Evolutionary conservation across 23 red algal species (phyloP).

Genomic region (Cyanidiococcus yangmingshanensis): DNA sequence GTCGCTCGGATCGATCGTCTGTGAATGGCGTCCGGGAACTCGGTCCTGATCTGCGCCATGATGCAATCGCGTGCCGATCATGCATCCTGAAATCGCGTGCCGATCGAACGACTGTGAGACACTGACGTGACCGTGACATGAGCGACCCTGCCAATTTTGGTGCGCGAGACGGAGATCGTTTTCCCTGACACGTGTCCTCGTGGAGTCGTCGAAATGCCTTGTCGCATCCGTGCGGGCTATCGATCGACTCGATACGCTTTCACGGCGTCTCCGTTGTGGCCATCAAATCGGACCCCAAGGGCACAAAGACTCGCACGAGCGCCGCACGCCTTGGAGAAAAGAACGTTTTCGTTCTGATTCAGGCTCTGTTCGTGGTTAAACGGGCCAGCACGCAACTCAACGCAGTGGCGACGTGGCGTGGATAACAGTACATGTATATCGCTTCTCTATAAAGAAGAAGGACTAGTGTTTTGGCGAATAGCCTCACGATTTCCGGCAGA

Average conservation of each 20-base stretch:
- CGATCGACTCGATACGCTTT: neutral
- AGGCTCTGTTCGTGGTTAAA: neutral
- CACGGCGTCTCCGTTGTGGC: neutral
- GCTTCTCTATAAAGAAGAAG: too few relatives aligned
- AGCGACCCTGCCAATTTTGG: neutral
- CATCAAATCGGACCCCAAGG: neutral
- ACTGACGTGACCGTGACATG: neutral
- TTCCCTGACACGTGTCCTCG: neutral
- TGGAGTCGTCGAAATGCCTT: neutral
- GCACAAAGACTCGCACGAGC: neutral
- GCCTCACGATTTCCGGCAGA: too few relatives aligned
- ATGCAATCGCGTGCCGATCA: too few relatives aligned
- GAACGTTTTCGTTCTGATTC: too few relatives aligned
- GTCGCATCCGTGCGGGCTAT: neutral
- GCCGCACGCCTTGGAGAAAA: neutral
- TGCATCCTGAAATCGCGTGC: too few relatives aligned
- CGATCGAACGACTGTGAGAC: neutral
- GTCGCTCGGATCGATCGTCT: too few relatives aligned
- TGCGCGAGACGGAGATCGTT: neutral
- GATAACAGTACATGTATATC: too few relatives aligned
- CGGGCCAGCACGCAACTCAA: too few relatives aligned
- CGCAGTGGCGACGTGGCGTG: too few relatives aligned
- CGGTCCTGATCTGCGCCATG: too few relatives aligned
- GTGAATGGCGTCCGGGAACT: too few relatives aligned
- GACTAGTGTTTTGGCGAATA: too few relatives aligned